Conservation (phyloP, 192 early-diverging fungal genomes). For the Thamnidium elegans region DNA sequence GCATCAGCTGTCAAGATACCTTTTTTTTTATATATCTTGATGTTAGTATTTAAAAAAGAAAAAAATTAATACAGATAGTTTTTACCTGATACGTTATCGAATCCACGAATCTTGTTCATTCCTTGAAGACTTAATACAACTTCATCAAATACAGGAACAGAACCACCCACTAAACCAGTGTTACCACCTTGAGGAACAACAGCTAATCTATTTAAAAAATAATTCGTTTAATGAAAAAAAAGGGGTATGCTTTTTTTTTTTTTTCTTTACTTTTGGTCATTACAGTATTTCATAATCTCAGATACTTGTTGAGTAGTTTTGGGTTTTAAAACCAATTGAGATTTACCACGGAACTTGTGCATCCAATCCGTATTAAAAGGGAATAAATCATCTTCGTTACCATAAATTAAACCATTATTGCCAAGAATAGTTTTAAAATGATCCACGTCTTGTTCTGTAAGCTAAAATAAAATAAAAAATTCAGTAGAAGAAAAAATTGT, state of each 20-base stretch:
- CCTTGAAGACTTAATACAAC: conserved; percentile 76
- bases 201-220: conserved; percentile 54
- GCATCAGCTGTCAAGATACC: conserved; percentile 91
- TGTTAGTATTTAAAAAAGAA: background rate
- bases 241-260: background rate
- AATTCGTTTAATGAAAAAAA: background rate
- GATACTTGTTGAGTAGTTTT: conserved; percentile 84
- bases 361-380: conserved; percentile 91
- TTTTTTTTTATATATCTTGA: background rate
- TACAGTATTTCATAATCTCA: conserved; percentile 84
- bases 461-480: conserved; percentile 20
- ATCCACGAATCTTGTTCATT: conserved; percentile 78
- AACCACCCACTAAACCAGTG: conserved; percentile 94
- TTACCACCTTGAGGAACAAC: conserved; percentile 99
- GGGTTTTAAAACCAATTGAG: conserved; percentile 80
- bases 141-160: conserved; percentile 95
- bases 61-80: background rate
- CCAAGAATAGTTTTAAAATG: conserved; percentile 57
- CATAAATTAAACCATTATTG: conserved; percentile 41
- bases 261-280: conserved; percentile 49
- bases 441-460: conserved; percentile 57
- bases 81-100: conserved; percentile 62
- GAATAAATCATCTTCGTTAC: conserved; percentile 58
- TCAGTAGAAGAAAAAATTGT: background rate
- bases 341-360: conserved; percentile 86